phyloP scores from a whole-genome alignment of 2,329 filamentous ascomycete species.

The Verruconis gallopava region DNA sequence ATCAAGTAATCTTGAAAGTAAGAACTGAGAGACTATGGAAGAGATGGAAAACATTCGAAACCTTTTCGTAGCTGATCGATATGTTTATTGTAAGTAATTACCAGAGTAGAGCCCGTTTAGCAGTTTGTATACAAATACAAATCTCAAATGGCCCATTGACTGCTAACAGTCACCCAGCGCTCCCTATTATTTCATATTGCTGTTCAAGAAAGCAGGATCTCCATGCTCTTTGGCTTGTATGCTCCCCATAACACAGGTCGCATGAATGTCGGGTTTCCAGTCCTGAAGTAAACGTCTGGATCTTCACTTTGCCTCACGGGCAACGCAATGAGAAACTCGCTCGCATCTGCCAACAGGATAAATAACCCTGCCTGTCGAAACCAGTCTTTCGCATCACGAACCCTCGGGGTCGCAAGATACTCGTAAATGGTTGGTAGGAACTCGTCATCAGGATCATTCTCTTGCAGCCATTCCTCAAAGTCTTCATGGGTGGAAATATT shows the following conservation, averaged over 20 bases:
- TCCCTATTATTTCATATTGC: no score
- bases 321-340: background rate
- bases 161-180: no score
- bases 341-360: background rate
- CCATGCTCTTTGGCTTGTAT: no score
- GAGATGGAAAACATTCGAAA: no score
- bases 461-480: background rate
- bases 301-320: background rate
- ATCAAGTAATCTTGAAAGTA: no score
- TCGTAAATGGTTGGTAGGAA: background rate
- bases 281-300: background rate
- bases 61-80: no score
- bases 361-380: background rate
- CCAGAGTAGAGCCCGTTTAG: no score
- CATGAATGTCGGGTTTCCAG: background rate
- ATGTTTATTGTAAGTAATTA: no score
- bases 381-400: background rate
- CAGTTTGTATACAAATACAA: no score
- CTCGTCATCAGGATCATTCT: background rate
- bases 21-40: no score
- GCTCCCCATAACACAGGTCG: background rate
- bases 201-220: no score
- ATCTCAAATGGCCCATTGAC: no score
- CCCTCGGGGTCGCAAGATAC: background rate
- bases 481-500: background rate